Conservation (phyloP, 1,284 basidiomycete genomes). For the Ganoderma sp. region DNA sequence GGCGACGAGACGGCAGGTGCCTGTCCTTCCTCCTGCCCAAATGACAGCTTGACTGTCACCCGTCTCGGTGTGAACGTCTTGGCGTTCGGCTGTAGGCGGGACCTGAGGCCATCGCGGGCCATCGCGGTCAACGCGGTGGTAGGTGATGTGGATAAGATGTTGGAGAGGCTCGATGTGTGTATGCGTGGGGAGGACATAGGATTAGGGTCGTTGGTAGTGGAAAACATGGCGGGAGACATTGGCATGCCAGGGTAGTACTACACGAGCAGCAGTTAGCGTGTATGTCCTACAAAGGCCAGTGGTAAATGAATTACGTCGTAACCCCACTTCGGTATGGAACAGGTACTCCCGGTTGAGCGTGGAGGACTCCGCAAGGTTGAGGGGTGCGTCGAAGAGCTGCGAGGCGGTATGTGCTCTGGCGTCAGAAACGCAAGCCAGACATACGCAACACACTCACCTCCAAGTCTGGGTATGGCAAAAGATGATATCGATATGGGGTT, state of each 20-base stretch:
- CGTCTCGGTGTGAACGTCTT: constrained; percentile 67
- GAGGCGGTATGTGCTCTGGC: no score
- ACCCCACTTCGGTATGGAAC: no score
- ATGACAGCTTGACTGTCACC: constrained; percentile 59
- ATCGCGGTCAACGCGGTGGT: constrained; percentile 61
- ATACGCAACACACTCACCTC: no score
- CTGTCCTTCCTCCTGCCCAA: constrained; percentile 63
- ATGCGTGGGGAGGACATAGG: constrained; percentile 57
- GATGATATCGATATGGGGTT: no score
- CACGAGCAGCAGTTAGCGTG: constrained; percentile 21
- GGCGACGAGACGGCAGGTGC: constrained; percentile 44
- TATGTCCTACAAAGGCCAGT: not conserved
- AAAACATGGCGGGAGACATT: constrained; percentile 49
- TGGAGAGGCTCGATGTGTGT: constrained; percentile 52
- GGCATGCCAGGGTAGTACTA: constrained; percentile 43
- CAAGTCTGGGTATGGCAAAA: no score
- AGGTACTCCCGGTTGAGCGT: no score
- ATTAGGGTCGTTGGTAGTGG: constrained; percentile 54
- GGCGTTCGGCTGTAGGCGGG: constrained; percentile 64
- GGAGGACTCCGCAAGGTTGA: no score
- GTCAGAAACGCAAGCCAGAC: no score
- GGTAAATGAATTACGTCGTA: no score
- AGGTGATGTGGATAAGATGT: constrained; percentile 63
- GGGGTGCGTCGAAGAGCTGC: no score
- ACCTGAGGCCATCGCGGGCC: constrained; percentile 40